Evolutionary conservation across 192 early-diverging fungal genomes (phyloP), one percentile per base, ranked within the genome.

Genomic region (Allomyces arbusculus): DNA sequence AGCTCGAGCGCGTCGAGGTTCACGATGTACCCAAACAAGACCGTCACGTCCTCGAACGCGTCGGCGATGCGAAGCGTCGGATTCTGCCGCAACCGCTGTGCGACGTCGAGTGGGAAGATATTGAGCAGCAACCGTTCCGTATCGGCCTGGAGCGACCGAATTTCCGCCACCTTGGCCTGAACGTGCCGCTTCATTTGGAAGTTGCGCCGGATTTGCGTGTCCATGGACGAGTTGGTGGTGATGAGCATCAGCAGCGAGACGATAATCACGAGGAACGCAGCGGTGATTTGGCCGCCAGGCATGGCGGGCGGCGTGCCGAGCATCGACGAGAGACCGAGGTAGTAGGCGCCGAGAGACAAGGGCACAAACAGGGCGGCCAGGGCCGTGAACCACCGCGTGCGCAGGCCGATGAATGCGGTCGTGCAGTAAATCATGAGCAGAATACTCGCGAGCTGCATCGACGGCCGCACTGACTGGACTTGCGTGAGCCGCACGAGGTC

Each of bases 71-170:
- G 66, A n/a, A 64, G 11, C n/a, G 61, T 62, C 23, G 70, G 67
- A 14, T 70, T 70, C 25, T 69, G 65, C 62, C 65, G 64, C 19
- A 74, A 24, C 33, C 69, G n/a, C 24, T 69, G 70, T 0, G 72
- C 67, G 20, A 74, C 73, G 19, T 62, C 45, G 23, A 71, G 67
- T 50, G 73, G 73, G 0, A 74, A 64, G 20, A 74, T 74, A 40
- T 74, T 74, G 23, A 71, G 44, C n/a, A 74, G 63, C 64, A 74
- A 63, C n/a, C 66, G 44, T 25, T 74, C 70, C 23, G 70, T 66
- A 23, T 63, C 70, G 20, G 62, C 63, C 62, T 74, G 73, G 10
- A 70, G 64, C 10, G 23, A 16, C 43, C 69, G 67, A 8, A 66
- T 72, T 45, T 74, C 65, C 3, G 26, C 14, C 50, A 58, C 12